Base-by-base conservation (phyloP, 2,329 filamentous ascomycete species). In the Parastagonospora avenae region DNA sequence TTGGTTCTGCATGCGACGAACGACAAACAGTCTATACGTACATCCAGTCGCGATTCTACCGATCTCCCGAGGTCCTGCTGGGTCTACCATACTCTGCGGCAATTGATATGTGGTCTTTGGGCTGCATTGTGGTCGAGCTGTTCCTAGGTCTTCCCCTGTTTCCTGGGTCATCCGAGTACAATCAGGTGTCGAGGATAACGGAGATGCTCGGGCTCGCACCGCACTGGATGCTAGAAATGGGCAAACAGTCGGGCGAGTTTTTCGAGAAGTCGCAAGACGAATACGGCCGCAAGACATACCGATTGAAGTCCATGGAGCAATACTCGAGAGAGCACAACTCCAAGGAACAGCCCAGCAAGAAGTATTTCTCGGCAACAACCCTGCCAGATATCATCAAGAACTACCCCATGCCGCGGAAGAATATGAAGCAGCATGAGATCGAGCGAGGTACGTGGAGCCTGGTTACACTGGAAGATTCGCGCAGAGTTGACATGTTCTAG, bases 81-180 rank as follows among this genome's bases (percentile, higher is more conserved):
- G 94, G 94, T 4, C 79, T 99, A 41, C 94, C 94, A 53, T 99
- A 99, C 74, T 97, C 94, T 11, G 97, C 94, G 4, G 94, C 94
- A 37, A 99, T 99, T 68, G 94, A 99, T 70, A 99, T 99, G 93
- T 99, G 94, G 94, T 99, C 94, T 4, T 80, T 99, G 38, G 94
- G 94, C 46, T 99, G 94, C 75, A 99, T 99, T 62, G 93, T 99
- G 12, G 94, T 99, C 19, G 94, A 99, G 75, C 82, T 99, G 14
- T 99, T 99, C 80, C 82, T 99, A 1, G 94, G 94, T 39, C 80
- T 99, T 42, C 94, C 94, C 1, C 77, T 99, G 2, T 99, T 99
- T 74, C 94, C 94, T 7, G 94, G 94, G 27, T 97, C 93, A 0
- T 99, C 94, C 2, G 94, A 99, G 74, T 99, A 99, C 76, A 99